Evolutionary conservation across 148 eudicot genomes (phyloP), one percentile per base, ranked within the genome.

Genomic region (Pouteria glomerata): DNA sequence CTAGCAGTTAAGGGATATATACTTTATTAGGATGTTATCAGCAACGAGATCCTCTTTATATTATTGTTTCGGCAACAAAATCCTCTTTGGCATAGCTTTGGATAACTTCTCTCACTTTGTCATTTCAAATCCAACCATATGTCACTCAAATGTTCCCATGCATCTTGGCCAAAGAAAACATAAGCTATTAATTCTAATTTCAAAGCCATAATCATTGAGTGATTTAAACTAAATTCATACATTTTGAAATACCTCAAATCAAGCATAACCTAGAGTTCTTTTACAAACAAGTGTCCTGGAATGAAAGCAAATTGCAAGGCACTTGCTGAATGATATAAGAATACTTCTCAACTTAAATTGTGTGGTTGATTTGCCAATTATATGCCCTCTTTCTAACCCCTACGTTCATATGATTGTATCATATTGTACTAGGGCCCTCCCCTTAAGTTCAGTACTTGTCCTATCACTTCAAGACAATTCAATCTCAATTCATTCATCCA

Each of bases 61-160:
- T n/a, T n/a, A n/a, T n/a, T n/a, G n/a, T 23, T 50, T 50, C 3
- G 6, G 53, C n/a, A 50, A 50, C n/a, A 50, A 1, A 50, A 50
- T 19, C 21, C 21, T 16, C n/a, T 6, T 50, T n/a, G n/a, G 53
- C 21, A 12, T 57, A 10, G 60, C 26, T 19, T 57, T 57, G 27
- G 27, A 57, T 57, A 57, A 26, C 60, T 57, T 57, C 33, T 57
- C 60, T 57, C 60, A 24, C 60, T 4, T 26, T 57, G 60, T 57
- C 15, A 27, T 26, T 27, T 57, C 34, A 57, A 23, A 7, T 26
- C 30, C 59, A 24, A 3, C 13, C 30, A 23, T 4, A 57, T 27
- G 60, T 33, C 33, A 4, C 18, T 26, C 21, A 10, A 23, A 23
- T 53, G 27, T 23, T 53, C 27, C 57, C 57, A 53, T 23, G 1